Conservation (phyloP, 2,329 filamentous ascomycete genomes). For the Penicillium capsulatum region DNA sequence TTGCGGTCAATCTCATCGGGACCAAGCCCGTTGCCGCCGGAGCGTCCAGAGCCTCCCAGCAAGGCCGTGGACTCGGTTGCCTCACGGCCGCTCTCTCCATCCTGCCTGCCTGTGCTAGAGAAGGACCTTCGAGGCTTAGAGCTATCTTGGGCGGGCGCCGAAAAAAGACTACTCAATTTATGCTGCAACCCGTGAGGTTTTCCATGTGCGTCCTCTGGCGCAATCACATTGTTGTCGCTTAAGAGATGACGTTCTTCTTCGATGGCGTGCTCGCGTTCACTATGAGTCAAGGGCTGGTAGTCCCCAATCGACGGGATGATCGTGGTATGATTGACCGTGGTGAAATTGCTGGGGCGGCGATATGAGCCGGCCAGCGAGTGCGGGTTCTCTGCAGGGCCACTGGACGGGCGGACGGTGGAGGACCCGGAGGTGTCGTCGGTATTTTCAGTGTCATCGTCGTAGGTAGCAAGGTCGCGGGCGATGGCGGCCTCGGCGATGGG, state of each 20-base stretch:
- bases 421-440: conserved; percentile 39
- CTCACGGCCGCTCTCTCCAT: conserved; percentile 5
- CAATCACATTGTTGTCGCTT: conserved; percentile 57
- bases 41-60: conserved; percentile 39
- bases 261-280: conserved; percentile 52
- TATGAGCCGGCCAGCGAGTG: conserved; percentile 62
- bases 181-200: conserved; percentile 19
- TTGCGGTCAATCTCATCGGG: conserved; percentile 63
- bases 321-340: conserved; percentile 65
- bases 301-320: conserved; percentile 54
- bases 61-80: conserved; percentile 49
- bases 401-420: conserved; percentile 41
- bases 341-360: conserved; percentile 72
- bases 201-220: conserved; percentile 45
- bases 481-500: conserved; percentile 63
- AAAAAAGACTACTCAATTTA: conserved; percentile 24
- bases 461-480: conserved; percentile 63
- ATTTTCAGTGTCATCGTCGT: conserved; percentile 51
- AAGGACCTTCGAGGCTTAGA: conserved; percentile 11
- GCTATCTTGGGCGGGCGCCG: conserved; percentile 10
- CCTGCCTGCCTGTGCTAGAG: conserved; percentile 6
- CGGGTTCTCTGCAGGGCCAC: conserved; percentile 34
- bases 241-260: conserved; percentile 57
- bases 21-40: conserved; percentile 48
- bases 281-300: conserved; percentile 47